A percentile compares a stretch with the other conserved stretches of the same genome.
phyloP scores from a whole-genome alignment of 2,329 filamentous ascomycete species.

The Alternaria hordeiaustralica region DNA sequence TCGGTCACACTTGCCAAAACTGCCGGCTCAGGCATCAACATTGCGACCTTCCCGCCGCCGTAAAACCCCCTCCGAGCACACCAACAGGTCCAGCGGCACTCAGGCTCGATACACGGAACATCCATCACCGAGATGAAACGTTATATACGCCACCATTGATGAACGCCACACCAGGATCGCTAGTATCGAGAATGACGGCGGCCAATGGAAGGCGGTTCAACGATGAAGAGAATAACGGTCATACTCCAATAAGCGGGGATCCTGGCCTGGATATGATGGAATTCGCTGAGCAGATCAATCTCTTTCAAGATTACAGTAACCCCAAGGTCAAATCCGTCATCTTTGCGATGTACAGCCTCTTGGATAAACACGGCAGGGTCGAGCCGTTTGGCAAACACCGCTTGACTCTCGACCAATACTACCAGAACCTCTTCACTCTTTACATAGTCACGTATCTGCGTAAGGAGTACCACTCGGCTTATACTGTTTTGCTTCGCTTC shows the following conservation, averaged over 20 bases:
- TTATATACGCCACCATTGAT: neutral
- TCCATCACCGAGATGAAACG: neutral
- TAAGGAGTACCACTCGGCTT: conserved; percentile 4
- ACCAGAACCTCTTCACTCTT: conserved; percentile 18
- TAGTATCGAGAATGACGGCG: neutral
- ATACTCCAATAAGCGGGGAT: neutral
- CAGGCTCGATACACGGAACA: neutral
- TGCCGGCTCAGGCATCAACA: conserved; percentile 2
- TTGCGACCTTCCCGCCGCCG: conserved; percentile 1
- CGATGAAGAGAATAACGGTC: neutral
- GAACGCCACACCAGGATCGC: neutral
- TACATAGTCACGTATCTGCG: conserved; percentile 17
- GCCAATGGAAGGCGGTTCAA: neutral
- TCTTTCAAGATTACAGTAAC: neutral
- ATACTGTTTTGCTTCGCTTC: conserved; percentile 16
- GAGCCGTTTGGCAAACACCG: neutral
- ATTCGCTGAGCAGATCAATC: neutral
- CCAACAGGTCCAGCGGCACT: neutral
- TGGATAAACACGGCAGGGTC: neutral
- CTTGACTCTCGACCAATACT: conserved; percentile 15
- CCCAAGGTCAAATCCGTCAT: neutral
- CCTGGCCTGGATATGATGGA: neutral
- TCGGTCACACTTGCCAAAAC: conserved; percentile 12
- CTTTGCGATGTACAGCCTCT: conserved; percentile 4
- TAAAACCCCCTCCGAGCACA: neutral